Base-by-base conservation (phyloP, 345 rosid species). In the Dipteronia dyeriana region DNA sequence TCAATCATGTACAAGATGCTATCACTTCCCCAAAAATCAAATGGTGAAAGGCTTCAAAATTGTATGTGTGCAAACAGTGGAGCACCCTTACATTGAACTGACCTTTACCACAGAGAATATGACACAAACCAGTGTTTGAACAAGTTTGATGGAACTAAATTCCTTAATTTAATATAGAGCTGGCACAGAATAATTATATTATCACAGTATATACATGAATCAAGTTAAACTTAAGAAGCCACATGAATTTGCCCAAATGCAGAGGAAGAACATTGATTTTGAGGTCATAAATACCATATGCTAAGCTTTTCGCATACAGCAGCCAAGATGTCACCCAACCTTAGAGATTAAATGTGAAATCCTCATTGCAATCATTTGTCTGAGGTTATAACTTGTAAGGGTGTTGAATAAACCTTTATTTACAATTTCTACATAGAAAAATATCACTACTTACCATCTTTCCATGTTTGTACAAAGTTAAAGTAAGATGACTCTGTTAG, bases 401-500 rank as follows among this genome's bases (percentile, higher is more conserved):
- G 34, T 13, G 34, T n/a, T 14, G 19, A 73, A 77, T 38, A 20
- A 43, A 74, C 14, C 17, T 51, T 17, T 54, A 47, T 20, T n/a
- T 5, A 59, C 2, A 34, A 31, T 45, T 61, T 60, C 43, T 26
- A 3, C 31, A 39, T 41, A 75, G 17, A 9, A 29, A 69, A 76
- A 62, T 72, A 31, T 25, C 56, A 34, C 65, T 64, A 73, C 86
- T 87, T 79, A 97, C 99, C 98, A 83, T 92, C 92, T 82, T 90
- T 88, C 99, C 99, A 97, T 20, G 98, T 94, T 80, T 91, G 87
- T 29, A 92, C 90, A 68, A 90, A 92, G 80, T 69, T 77, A 84
- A 94, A 97, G 82, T 83, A 84, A 60, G 93, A 87, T 74, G 99
- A 94, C 81, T 94, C 98, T 9, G 87, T n/a, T 53, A 91, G 74